Conservation (phyloP, 768 basidiomycete species). For the Kwoniella mangroviensis region DNA sequence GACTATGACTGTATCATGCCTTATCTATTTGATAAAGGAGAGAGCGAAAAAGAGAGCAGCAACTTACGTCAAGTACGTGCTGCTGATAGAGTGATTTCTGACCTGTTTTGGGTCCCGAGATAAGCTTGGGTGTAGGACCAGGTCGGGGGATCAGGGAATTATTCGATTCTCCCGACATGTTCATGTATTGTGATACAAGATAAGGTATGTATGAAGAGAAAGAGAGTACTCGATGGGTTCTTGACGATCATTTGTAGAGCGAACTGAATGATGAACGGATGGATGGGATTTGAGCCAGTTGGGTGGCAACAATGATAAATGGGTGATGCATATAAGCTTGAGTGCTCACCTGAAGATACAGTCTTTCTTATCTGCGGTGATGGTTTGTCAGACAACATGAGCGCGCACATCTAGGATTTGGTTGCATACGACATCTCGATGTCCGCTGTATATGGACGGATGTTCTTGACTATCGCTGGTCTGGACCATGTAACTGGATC, state of each 20-base stretch:
- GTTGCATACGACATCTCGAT: too few species aligned
- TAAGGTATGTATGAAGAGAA: too few species aligned
- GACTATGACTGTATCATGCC: background rate
- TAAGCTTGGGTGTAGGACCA: slow-evolving; percentile 33
- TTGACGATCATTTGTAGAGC: background rate
- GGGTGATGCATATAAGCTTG: background rate
- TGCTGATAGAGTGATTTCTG: slow-evolving; percentile 48
- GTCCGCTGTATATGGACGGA: too few species aligned
- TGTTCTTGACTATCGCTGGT: too few species aligned
- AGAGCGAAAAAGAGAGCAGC: slow-evolving; percentile 7
- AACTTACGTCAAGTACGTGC: slow-evolving; percentile 50
- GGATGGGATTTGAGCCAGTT: slow-evolving; percentile 5
- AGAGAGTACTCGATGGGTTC: too few species aligned
- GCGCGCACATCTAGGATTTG: too few species aligned
- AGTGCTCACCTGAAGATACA: background rate
- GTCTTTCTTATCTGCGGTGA: too few species aligned
- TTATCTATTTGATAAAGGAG: background rate
- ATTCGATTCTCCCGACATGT: slow-evolving; percentile 25
- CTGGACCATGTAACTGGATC: background rate
- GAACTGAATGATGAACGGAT: background rate
- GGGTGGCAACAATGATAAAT: slow-evolving; percentile 16
- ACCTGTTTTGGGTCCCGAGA: slow-evolving; percentile 41
- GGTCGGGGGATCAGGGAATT: slow-evolving; percentile 37
- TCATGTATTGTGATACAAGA: background rate
- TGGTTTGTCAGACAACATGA: too few species aligned